A percentile compares a stretch with the other conserved stretches of the same genome.
These are phyloP conservation scores for Chaetomium sp. DNA, from an alignment of 2,329 filamentous ascomycete species.

Conservation along the genomic window DNA sequence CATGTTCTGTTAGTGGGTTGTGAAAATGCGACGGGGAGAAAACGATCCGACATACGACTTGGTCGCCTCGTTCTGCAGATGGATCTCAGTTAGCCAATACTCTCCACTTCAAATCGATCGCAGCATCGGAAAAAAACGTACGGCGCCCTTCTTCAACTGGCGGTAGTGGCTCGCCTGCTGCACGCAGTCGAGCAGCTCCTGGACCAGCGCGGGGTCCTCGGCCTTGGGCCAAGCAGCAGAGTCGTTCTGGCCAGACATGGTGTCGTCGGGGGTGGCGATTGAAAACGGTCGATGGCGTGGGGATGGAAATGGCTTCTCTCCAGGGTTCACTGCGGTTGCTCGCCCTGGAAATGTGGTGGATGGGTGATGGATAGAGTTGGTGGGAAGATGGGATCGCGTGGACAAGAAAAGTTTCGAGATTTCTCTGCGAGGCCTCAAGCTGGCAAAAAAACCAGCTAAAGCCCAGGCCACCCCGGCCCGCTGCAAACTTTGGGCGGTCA, in stretches of 20 bases:
- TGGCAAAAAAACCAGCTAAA: neutral
- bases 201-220: constrained; percentile 61
- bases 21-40: neutral
- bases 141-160: constrained; percentile 84
- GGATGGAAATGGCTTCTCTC: constrained; percentile 10
- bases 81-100: neutral
- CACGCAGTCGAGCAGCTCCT: constrained; percentile 76
- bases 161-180: constrained; percentile 26
- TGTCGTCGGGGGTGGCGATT: constrained; percentile 9
- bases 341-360: constrained; percentile 22
- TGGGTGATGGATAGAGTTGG: neutral
- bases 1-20: constrained; percentile 2
- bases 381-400: constrained; percentile 12
- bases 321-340: constrained; percentile 28
- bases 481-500: constrained; percentile 19
- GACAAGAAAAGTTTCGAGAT: constrained; percentile 11
- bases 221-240: constrained; percentile 60
- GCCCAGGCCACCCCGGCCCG: neutral
- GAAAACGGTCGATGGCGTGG: neutral
- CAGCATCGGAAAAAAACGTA: constrained; percentile 21
- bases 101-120: neutral
- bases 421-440: neutral
- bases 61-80: constrained; percentile 24
- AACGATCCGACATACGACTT: constrained; percentile 20
- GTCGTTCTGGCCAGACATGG: constrained; percentile 29